Conservation (phyloP, 257 asterid genomes). For the Fraxinus anomala region DNA sequence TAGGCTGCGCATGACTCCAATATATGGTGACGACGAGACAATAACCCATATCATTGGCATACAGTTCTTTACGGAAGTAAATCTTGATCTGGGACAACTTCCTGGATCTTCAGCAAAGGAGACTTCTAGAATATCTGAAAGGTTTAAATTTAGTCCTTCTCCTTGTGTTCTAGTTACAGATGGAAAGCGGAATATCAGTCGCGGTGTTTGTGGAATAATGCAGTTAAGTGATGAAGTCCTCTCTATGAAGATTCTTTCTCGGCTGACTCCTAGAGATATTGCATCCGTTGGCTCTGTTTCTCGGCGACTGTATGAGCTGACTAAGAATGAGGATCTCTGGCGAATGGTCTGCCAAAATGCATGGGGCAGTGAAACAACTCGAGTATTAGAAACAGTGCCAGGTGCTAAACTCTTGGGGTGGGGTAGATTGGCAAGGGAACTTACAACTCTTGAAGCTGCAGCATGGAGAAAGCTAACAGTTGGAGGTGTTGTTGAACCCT, state of each 20-base stretch:
- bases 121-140: not conserved
- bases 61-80: not conserved
- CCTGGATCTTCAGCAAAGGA: slow-evolving; percentile 2
- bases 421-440: slow-evolving; percentile 7
- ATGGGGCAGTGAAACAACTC: slow-evolving; percentile 2
- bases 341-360: slow-evolving; percentile 7
- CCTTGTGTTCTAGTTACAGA: slow-evolving; percentile 2
- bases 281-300: not conserved
- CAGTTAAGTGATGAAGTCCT: slow-evolving; percentile 10
- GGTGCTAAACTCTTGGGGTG: slow-evolving; percentile 9
- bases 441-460: slow-evolving; percentile 6
- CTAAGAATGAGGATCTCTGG: slow-evolving; percentile 6
- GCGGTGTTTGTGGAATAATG: not conserved
- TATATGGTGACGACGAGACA: slow-evolving; percentile 49
- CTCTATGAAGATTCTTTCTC: not conserved
- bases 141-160: not conserved
- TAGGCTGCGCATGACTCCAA: slow-evolving; percentile 52
- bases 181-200: not conserved
- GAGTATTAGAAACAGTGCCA: not conserved
- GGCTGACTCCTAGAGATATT: not conserved
- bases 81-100: slow-evolving; percentile 8
- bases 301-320: not conserved
- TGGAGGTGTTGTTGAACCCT: slow-evolving; percentile 7
- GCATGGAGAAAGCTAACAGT: slow-evolving; percentile 4
- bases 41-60: slow-evolving; percentile 30